Evolutionary conservation across 2,329 filamentous ascomycete species (phyloP).

Genomic region (Pseudohalonectria lignicola): DNA sequence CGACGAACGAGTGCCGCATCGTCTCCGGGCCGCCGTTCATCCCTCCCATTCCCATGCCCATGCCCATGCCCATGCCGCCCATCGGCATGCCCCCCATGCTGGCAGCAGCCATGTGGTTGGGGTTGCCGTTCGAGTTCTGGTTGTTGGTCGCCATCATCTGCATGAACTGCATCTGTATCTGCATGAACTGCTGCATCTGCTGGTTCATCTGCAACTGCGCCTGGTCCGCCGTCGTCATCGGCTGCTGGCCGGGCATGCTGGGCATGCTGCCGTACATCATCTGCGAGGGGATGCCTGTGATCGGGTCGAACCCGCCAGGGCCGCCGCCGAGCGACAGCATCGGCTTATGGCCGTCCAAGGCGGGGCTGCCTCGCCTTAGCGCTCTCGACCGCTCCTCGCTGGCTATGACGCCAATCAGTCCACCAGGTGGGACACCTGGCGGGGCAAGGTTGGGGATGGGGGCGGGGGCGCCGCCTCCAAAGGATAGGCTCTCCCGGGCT

Average conservation of each 20-base stretch:
- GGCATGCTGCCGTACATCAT: conserved; percentile 34
- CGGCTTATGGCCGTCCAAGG: conserved; percentile 38
- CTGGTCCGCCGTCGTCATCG: conserved; percentile 53
- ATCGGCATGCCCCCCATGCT: conserved; percentile 29
- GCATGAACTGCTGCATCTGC: conserved; percentile 81
- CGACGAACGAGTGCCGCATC: conserved; percentile 33
- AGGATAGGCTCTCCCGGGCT: conserved; percentile 63
- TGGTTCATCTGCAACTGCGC: conserved; percentile 71
- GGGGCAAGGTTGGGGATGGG: too few species aligned
- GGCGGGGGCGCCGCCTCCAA: conserved; percentile 45
- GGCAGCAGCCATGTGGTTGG: conserved; percentile 14
- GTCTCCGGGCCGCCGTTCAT: conserved; percentile 14
- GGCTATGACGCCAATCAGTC: conserved; percentile 80
- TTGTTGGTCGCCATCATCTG: conserved; percentile 55
- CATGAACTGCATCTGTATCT: conserved; percentile 91
- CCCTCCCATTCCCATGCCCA: conserved; percentile 15
- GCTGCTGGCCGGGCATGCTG: conserved; percentile 15
- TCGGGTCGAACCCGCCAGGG: conserved; percentile 32
- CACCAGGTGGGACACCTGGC: conserved; percentile 57
- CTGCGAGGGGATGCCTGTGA: conserved; percentile 35
- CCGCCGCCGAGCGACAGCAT: conserved; percentile 15
- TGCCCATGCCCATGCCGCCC: conserved; percentile 25
- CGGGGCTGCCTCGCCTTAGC: conserved; percentile 68
- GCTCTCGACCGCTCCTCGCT: conserved; percentile 72
- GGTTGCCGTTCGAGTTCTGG: conserved; percentile 11